Evolutionary conservation across 2,329 filamentous ascomycete genomes (phyloP), one percentile per base, ranked within the genome.

Genomic region (Pseudocercospora musae): DNA sequence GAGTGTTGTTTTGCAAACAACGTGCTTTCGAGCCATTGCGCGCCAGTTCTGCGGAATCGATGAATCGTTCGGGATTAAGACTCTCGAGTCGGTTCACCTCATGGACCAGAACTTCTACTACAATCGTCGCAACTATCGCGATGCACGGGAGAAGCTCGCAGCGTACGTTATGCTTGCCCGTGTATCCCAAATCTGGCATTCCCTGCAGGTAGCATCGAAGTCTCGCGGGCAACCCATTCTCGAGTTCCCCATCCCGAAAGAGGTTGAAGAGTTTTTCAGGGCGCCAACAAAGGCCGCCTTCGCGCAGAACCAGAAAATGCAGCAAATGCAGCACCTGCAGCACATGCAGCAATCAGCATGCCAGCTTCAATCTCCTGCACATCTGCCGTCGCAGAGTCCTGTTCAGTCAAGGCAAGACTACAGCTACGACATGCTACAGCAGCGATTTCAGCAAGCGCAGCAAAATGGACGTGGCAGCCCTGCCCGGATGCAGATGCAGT

Each of bases 21-120:
- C 86, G 27, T 73, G 86, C 2, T 88, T 87, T 68, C 79, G 78
- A 25, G 78, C 81, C 4, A 77, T 79, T 10, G 71, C 81, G 53
- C 80, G 84, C 18, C 61, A 62, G 42, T 77, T 82, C n/a, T 74
- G 84, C 65, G 78, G 78, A 3, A 67, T 53, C 7, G 42, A 58
- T 13, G 57, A 63, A 8, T 55, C 60, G 5, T 40, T 21, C 33
- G 66, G 65, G 6, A 57, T 64, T 8, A 60, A 49, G 13, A 64
- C 62, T n/a, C 31, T 70, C 10, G 61, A 66, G 46, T n/a, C 53
- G 6, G 50, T 71, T 18, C 69, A 71, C 57, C 40, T 59, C n/a
- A n/a, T 67, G 8, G 68, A 69, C 37, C 67, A 69, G 50, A 37
- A 60, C 2, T 59, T 59, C n/a, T 69, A 63, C 46, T 55, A 56